Evolutionary conservation across 2,329 filamentous ascomycete species (phyloP).

Genomic region (Ascochyta rabiei): DNA sequence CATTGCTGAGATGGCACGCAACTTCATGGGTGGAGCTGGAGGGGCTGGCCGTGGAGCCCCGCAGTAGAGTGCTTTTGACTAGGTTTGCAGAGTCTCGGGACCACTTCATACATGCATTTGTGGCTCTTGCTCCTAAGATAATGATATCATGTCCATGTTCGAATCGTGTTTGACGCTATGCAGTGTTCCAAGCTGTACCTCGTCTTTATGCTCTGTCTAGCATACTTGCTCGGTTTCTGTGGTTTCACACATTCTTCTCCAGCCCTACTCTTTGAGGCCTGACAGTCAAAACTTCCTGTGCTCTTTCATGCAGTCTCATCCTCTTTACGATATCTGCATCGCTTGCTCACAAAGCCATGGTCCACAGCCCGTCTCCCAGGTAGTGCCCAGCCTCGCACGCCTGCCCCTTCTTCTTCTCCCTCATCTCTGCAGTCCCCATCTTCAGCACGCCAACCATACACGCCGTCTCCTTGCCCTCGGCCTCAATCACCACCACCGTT

Average conservation of each 20-base stretch:
- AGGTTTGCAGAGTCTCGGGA: not conserved
- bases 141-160: constrained; percentile 38
- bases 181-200: not conserved
- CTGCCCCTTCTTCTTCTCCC: constrained; percentile 90
- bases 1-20: constrained; percentile 83
- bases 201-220: not conserved
- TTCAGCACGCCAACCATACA: constrained; percentile 87
- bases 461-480: constrained; percentile 91
- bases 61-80: constrained; percentile 19
- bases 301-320: not conserved
- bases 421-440: constrained; percentile 87
- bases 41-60: constrained; percentile 32
- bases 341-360: constrained; percentile 56
- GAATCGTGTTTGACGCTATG: not conserved
- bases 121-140: constrained; percentile 4
- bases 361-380: constrained; percentile 93
- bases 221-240: not conserved
- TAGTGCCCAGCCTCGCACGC: constrained; percentile 95
- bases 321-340: constrained; percentile 18
- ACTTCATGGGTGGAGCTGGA: constrained; percentile 66
- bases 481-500: constrained; percentile 83
- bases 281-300: not conserved
- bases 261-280: not conserved
- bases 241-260: not conserved
- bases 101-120: constrained; percentile 6